Conservation (phyloP, 2,329 filamentous ascomycete species). For the Fusarium sp. region DNA sequence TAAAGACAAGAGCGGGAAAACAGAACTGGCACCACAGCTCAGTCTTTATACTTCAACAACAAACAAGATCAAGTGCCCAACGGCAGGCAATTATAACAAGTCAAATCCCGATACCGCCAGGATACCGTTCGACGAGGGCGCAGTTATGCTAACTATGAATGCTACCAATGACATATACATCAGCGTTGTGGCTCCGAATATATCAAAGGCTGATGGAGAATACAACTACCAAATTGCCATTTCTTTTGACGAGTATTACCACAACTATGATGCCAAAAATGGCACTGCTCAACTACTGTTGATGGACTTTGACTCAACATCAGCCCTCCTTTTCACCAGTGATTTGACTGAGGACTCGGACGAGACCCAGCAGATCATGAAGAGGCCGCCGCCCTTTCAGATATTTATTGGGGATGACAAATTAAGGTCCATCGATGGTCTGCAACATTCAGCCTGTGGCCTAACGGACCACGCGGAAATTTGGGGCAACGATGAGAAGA, state of each 20-base stretch:
- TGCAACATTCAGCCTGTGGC: conserved; percentile 86
- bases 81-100: conserved; percentile 32
- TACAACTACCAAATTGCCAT: conserved; percentile 87
- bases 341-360: conserved; percentile 71
- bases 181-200: conserved; percentile 75
- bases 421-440: conserved; percentile 68
- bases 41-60: conserved; percentile 78
- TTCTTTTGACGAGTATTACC: conserved; percentile 82
- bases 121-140: conserved; percentile 71
- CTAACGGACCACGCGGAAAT: conserved; percentile 72
- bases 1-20: conserved; percentile 19
- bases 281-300: conserved; percentile 69
- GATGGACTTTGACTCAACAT: conserved; percentile 84
- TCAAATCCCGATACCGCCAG: conserved; percentile 38
- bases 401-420: conserved; percentile 78
- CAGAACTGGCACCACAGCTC: conserved; percentile 70
- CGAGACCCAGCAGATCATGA: conserved; percentile 63
- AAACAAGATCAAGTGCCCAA: conserved; percentile 44
- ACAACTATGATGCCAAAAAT: conserved; percentile 63
- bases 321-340: conserved; percentile 81
- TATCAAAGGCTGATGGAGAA: conserved; percentile 68
- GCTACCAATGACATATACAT: conserved; percentile 77
- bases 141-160: conserved; percentile 70
- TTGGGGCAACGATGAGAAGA: conserved; percentile 58
- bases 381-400: conserved; percentile 69